Base-by-base conservation (phyloP, 257 asterid species). In the Echites panduratus region DNA sequence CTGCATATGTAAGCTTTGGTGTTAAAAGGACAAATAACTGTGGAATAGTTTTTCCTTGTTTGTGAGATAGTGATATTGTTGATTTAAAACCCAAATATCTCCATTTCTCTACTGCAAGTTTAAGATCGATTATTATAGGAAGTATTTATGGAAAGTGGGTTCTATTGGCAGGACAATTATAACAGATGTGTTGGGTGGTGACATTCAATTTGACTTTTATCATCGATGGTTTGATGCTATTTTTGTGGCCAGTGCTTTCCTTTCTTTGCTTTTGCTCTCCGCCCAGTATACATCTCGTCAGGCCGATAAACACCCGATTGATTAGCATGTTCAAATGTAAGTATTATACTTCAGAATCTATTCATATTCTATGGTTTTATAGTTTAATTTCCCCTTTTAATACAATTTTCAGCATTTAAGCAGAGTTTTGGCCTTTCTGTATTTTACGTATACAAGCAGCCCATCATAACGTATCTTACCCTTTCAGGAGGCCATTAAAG, bases 211-310 rank as follows among this genome's bases (percentile, higher is more conserved):
- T 53, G 98, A 92, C 76, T 92, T 92, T 84, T 95, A 95, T 77
- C 99, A 95, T 77, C 83, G 98, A 20, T 92, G 98, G 99, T 95
- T 95, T 62, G 98, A 95, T 76, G 98, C 98, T 6, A 95, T 95
- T 11, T 95, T 95, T 53, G 97, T 86, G 20, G 99, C 98, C 38
- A 95, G 98, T 73, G 93, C 99, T 11, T 95, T 95, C 85, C 93
- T 95, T 32, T 92, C 98, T 48, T 85, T 92, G 77, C 90, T 95
- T 65, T 80, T 95, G 82, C 88, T 95, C 50, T 95, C 99, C 26
- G 99, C 98, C 5, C 99, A 92, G 68, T 95, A 95, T 79, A 90
- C 96, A 4, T 85, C 99, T 78, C 98, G 97, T 0, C 97, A 89
- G 73, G 91, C 91, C 20, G 96, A 95, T 75, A 95, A 95, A 75